A percentile compares a stretch with the other conserved stretches of the same genome.
These are phyloP conservation scores for Isabelozyma rhagii DNA, from an alignment of 805 yeast genomes.

Conservation along the genomic window DNA sequence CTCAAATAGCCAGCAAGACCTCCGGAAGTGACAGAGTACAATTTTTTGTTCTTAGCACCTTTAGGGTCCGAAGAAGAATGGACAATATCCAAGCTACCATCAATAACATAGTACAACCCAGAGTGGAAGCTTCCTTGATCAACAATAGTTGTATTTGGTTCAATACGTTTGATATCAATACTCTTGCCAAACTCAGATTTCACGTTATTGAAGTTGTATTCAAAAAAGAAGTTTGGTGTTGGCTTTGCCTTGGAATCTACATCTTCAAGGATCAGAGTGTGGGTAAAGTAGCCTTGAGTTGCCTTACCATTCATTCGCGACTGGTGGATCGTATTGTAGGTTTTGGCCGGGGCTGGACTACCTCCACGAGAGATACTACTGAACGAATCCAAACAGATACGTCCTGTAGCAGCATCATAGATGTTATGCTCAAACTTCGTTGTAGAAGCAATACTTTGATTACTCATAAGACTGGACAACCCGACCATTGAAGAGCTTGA, in stretches of 20 bases:
- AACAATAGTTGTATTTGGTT: slow-evolving; percentile 55
- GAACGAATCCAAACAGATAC: slow-evolving; percentile 8
- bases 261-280: not conserved
- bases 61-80: slow-evolving; percentile 16
- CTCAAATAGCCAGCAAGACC: slow-evolving; percentile 88
- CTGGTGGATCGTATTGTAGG: slow-evolving; percentile 29
- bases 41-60: slow-evolving; percentile 17
- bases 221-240: not conserved
- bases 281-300: not conserved
- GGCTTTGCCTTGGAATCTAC: not conserved
- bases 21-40: slow-evolving; percentile 67
- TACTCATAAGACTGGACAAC: slow-evolving; percentile 18
- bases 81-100: slow-evolving; percentile 69
- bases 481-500: slow-evolving; percentile 29
- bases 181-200: slow-evolving; percentile 58
- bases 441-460: not conserved
- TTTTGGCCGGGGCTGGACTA: slow-evolving; percentile 19
- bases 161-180: slow-evolving; percentile 52
- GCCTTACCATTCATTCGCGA: slow-evolving; percentile 4
- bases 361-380: slow-evolving; percentile 5
- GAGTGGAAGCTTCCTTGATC: slow-evolving; percentile 63
- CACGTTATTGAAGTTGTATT: slow-evolving; percentile 44
- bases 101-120: slow-evolving; percentile 78
- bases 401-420: slow-evolving; percentile 16
- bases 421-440: slow-evolving; percentile 8